Evolutionary conservation across 1,284 basidiomycete species (phyloP).

Genomic region (Microbotryum intermedium): DNA sequence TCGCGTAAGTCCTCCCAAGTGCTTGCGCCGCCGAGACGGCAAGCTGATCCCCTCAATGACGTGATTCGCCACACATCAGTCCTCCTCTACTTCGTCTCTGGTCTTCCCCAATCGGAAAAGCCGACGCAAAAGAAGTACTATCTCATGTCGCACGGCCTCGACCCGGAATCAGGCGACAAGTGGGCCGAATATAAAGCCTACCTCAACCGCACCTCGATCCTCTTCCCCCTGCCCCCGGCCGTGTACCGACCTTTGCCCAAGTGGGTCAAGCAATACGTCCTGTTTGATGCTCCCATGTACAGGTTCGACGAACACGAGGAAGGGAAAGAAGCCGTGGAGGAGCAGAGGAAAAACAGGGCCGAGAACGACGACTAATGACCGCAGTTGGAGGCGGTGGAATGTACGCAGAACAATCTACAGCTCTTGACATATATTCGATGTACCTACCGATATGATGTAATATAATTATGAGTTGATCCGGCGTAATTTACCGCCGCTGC

Average conservation of each 20-base stretch:
- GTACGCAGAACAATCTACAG: too few relatives aligned
- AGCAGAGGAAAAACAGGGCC: constrained; percentile 35
- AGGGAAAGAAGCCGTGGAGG: constrained; percentile 46
- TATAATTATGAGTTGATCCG: too few relatives aligned
- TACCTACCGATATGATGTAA: too few relatives aligned
- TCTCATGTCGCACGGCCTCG: constrained; percentile 49
- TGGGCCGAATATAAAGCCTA: constrained; percentile 21
- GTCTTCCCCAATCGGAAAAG: constrained; percentile 63
- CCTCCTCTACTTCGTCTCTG: constrained; percentile 55
- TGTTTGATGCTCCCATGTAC: constrained; percentile 59
- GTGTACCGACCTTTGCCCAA: constrained; percentile 53
- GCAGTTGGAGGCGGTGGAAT: too few relatives aligned
- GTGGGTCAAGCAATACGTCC: constrained; percentile 51
- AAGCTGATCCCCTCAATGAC: neutral
- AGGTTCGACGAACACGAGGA: constrained; percentile 52
- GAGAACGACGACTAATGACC: too few relatives aligned
- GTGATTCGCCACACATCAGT: neutral
- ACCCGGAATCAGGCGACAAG: constrained; percentile 32
- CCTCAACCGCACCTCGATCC: constrained; percentile 50
- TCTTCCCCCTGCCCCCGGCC: constrained; percentile 56
- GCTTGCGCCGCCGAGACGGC: too few relatives aligned
- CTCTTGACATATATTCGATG: too few relatives aligned
- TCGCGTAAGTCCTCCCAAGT: constrained; percentile 46
- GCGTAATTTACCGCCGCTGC: too few relatives aligned
- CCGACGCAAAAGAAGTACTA: constrained; percentile 59